Evolutionary conservation across 306 rosid genomes (phyloP), one percentile per base, ranked within the genome.

Genomic region (Vachellia pachyceras): DNA sequence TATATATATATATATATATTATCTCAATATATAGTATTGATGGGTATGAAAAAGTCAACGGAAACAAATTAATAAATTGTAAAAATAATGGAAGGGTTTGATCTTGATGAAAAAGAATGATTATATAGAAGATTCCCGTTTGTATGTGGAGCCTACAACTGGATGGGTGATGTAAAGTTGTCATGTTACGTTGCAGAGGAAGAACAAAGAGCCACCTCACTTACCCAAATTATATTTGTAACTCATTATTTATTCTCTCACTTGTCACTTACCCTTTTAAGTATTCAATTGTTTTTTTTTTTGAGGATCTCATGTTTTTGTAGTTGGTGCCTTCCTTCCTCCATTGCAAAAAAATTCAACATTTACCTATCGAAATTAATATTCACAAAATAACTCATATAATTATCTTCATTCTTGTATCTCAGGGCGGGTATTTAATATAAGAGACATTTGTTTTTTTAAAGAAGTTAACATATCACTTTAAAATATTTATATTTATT

Each of bases 1-100:
- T 10, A 66, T 46, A n/a, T 47, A 5, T 41, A 2, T 41, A 5
- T 47, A 0, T 14, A 0, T 14, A 14, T 29, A 47, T 41, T 41
- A 41, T 41, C 33, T 29, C 33, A 0, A 29, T 2, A 29, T 29
- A 2, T 29, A 7, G 7, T 7, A 64, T 35, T 77, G 72, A 61
- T 77, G 37, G 1, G 46, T 64, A 35, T 10, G 36, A 69, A 58
- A 36, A 69, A 69, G 82, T 69, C 76, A 69, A 69, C 69, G 18
- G 44, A 58, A 18, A 40, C n/a, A 44, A 3, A 68, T 45, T 29
- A 45, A 45, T 3, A 50, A 50, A 50, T 5, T 15, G 20, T 17
- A 35, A 8, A 42, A 61, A 55, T 41, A 40, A 29, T 29, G 5
- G 40, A 54, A 70, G 42, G 37, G 60, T 6, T 29, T 42, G 15